Evolutionary conservation across 148 eudicot species (phyloP).

Genomic region (Cornus kousa): DNA sequence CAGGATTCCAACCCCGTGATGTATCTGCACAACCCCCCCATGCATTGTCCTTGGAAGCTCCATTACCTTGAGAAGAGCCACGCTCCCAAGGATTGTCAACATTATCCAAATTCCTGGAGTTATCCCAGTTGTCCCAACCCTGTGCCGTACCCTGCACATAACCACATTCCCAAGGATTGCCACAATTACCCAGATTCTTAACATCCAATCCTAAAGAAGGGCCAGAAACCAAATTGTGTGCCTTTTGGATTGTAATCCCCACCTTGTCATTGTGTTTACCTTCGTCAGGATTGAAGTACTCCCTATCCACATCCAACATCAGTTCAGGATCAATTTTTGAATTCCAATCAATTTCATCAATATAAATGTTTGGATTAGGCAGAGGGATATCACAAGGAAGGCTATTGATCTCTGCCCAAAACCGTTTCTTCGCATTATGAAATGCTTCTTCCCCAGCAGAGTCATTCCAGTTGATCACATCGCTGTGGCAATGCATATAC

Average conservation of each 20-base stretch:
- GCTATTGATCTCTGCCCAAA: conserved; percentile 52
- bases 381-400: conserved; percentile 31
- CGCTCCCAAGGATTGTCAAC: conserved; percentile 37
- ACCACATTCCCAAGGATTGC: conserved; percentile 42
- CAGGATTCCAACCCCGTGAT: conserved; percentile 24
- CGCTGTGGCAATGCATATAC: conserved; percentile 38
- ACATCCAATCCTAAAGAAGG: neutral
- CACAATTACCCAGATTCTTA: conserved; percentile 11
- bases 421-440: conserved; percentile 47
- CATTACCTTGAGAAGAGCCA: conserved; percentile 7
- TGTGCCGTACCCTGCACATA: conserved; percentile 23
- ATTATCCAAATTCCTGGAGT: conserved; percentile 17
- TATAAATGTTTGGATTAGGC: conserved; percentile 64
- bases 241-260: conserved; percentile 4
- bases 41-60: conserved; percentile 19
- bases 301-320: conserved; percentile 38
- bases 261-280: conserved; percentile 15
- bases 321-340: conserved; percentile 56
- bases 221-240: neutral
- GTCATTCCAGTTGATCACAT: conserved; percentile 62
- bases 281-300: conserved; percentile 63
- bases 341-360: conserved; percentile 63
- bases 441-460: conserved; percentile 69
- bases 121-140: conserved; percentile 35
- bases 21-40: conserved; percentile 35